These are phyloP conservation scores for Trapa incisa DNA, from an alignment of 345 rosid genomes.

Conservation along the genomic window DNA sequence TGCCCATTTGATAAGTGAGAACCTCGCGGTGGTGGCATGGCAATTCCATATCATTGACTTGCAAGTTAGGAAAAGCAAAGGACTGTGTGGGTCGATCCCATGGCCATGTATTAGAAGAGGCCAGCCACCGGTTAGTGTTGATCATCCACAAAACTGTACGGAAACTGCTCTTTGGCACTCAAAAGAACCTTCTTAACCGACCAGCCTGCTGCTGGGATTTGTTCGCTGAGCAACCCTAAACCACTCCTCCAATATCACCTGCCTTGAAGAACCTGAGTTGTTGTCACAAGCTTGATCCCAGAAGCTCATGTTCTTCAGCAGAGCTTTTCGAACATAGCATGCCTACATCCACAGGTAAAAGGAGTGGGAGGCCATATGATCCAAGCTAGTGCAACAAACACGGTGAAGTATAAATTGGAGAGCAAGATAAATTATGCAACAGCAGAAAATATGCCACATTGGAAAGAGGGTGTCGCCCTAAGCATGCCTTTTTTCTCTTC, in stretches of 20 bases:
- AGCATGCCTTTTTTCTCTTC: neutral
- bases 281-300: constrained; percentile 17
- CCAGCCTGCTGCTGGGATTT: constrained; percentile 58
- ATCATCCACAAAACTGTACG: constrained; percentile 50
- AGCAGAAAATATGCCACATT: neutral
- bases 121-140: constrained; percentile 9
- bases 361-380: neutral
- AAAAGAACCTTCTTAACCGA: constrained; percentile 48
- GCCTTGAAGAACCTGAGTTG: constrained; percentile 7
- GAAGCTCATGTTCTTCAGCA: constrained; percentile 15
- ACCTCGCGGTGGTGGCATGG: neutral
- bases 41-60: neutral
- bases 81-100: neutral
- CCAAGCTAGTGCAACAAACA: too few species aligned
- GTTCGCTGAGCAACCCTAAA: constrained; percentile 34
- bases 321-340: constrained; percentile 36
- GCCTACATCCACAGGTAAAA: constrained; percentile 23
- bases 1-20: neutral
- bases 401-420: neutral
- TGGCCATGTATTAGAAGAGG: neutral
- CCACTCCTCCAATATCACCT: constrained; percentile 22
- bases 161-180: constrained; percentile 41
- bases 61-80: neutral
- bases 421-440: neutral
- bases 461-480: neutral